Conservation (phyloP, 2,329 filamentous ascomycete genomes). For the Torrubiellomyces zombiae region DNA sequence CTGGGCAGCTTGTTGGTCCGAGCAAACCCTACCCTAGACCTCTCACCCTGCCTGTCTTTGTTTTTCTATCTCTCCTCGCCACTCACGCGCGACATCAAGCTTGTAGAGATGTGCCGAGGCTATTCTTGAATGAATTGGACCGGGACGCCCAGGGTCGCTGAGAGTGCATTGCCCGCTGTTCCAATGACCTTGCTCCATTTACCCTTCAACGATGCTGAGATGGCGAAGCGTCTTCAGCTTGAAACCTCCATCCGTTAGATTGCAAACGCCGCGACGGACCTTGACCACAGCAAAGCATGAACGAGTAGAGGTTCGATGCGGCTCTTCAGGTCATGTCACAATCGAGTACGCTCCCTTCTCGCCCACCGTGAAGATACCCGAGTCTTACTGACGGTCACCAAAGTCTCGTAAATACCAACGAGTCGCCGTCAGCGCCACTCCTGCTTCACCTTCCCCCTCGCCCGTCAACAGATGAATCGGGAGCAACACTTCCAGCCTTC, state of each 20-base stretch:
- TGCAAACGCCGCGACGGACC: neutral
- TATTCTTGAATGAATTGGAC: no score
- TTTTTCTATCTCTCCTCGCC: no score
- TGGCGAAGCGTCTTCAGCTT: neutral
- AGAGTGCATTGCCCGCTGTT: no score
- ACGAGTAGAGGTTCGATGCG: conserved; percentile 28
- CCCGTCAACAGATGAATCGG: conserved; percentile 13
- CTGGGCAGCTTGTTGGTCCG: no score
- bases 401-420: conserved; percentile 31
- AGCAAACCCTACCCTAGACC: no score
- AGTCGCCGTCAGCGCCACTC: conserved; percentile 24
- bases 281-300: conserved; percentile 11
- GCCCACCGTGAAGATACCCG: no score
- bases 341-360: conserved; percentile 27
- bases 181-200: no score
- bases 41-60: no score
- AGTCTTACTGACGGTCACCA: conserved; percentile 6
- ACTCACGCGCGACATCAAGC: no score
- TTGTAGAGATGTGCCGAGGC: no score
- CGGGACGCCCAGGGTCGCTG: no score
- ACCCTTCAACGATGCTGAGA: conserved; percentile 2
- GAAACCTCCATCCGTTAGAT: no score
- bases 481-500: conserved; percentile 21
- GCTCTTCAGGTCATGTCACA: conserved; percentile 30
- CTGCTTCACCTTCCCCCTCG: conserved; percentile 39